phyloP scores from a whole-genome alignment of 139 green algal species.

The Marvania coccoides region DNA sequence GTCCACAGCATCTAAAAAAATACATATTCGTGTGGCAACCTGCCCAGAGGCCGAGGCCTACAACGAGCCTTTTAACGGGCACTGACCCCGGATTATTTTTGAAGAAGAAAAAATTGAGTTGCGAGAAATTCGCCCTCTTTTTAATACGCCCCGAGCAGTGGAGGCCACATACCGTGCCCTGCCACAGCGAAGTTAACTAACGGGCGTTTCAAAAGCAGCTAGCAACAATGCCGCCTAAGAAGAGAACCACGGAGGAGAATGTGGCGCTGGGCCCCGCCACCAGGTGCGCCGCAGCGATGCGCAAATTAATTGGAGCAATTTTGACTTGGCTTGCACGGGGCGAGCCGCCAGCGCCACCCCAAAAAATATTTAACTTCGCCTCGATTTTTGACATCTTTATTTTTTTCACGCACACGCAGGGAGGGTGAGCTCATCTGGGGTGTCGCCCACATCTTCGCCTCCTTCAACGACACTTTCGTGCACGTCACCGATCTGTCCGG shows the following conservation, averaged over 20 bases:
- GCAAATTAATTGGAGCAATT: background rate
- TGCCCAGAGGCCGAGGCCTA: too few species aligned
- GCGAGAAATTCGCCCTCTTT: background rate
- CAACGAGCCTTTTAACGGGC: too few species aligned
- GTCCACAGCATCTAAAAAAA: too few species aligned
- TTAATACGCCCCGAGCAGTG: background rate
- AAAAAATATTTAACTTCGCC: background rate
- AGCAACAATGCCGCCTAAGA: conserved; percentile 2
- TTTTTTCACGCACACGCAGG: conserved; percentile 34
- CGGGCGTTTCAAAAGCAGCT: background rate
- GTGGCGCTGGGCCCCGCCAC: conserved; percentile 10
- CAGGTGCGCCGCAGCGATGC: background rate
- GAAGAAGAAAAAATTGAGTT: background rate
- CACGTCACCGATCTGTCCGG: conserved; percentile 99
- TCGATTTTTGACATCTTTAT: background rate
- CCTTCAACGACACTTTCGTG: conserved; percentile 99
- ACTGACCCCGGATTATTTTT: background rate
- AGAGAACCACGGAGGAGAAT: conserved; percentile 12
- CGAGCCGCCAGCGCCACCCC: background rate
- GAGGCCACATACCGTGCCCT: background rate
- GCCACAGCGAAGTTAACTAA: background rate
- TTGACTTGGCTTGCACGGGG: background rate
- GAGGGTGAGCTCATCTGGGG: conserved; percentile 98
- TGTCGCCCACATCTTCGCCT: conserved; percentile 99
- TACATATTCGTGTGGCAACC: too few species aligned